A percentile compares a stretch with the other conserved stretches of the same genome.
These are phyloP conservation scores for Nicotiana sylvestris DNA, from an alignment of 257 asterid genomes.

Conservation along the genomic window DNA sequence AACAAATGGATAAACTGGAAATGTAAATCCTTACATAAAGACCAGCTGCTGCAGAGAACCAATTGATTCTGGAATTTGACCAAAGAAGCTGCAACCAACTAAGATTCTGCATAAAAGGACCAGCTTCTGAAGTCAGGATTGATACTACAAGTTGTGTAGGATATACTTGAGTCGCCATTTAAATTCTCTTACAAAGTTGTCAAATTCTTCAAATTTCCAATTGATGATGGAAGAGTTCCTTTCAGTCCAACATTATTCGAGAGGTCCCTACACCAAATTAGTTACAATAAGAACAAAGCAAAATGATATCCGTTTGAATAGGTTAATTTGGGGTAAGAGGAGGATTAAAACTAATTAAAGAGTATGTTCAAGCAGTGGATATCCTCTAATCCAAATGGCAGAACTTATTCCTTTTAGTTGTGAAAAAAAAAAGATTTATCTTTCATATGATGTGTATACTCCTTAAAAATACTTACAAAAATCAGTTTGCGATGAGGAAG, in stretches of 20 bases:
- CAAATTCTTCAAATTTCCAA: constrained; percentile 68
- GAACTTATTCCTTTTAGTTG: background rate
- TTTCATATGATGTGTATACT: background rate
- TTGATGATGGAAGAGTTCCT: constrained; percentile 69
- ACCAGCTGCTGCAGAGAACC: constrained; percentile 71
- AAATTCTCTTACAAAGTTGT: constrained; percentile 49
- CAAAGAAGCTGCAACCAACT: constrained; percentile 80
- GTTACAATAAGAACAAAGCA: background rate
- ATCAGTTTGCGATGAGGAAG: background rate
- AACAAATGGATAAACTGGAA: background rate
- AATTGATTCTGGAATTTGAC: constrained; percentile 75
- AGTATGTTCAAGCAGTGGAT: background rate
- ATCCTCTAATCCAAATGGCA: background rate
- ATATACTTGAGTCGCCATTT: background rate
- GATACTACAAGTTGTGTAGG: constrained; percentile 1
- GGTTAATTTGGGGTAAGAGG: background rate
- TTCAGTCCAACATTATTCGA: constrained; percentile 74
- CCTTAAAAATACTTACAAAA: background rate
- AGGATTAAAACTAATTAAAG: background rate
- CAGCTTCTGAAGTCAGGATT: constrained; percentile 6
- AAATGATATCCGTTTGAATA: background rate
- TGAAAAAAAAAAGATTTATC: background rate
- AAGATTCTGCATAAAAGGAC: constrained; percentile 50
- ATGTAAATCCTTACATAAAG: constrained; percentile 52
- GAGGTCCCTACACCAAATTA: constrained; percentile 59